Evolutionary conservation across 2,329 filamentous ascomycete genomes (phyloP).

Genomic region (Diaporthe humulicola): DNA sequence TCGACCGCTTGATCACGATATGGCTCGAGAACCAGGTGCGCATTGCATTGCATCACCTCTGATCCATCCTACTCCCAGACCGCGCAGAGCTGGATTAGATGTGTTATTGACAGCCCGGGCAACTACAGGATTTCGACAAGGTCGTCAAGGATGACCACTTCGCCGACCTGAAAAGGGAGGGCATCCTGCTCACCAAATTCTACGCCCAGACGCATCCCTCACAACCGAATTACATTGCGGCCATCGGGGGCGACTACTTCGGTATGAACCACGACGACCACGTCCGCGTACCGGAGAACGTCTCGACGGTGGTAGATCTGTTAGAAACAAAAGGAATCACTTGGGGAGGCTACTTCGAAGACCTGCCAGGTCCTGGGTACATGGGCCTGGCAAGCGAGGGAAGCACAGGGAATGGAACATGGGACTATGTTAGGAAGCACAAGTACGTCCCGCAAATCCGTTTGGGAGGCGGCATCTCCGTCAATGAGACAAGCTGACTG

Average conservation of each 20-base stretch:
- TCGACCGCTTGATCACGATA: constrained; percentile 59
- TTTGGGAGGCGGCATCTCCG: not conserved
- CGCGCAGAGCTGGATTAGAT: not conserved
- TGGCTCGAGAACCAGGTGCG: constrained; percentile 60
- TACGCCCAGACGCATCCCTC: constrained; percentile 78
- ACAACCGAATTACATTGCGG: constrained; percentile 81
- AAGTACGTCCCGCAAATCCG: constrained; percentile 46
- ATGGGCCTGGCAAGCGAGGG: constrained; percentile 58
- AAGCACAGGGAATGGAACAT: constrained; percentile 46
- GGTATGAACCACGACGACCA: constrained; percentile 61
- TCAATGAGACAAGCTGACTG: not conserved
- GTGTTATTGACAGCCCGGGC: not conserved
- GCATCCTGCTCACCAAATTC: constrained; percentile 63
- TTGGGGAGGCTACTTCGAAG: constrained; percentile 63
- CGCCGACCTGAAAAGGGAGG: constrained; percentile 55
- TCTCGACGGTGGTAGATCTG: constrained; percentile 61
- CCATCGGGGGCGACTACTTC: constrained; percentile 76
- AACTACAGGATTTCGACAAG: constrained; percentile 56
- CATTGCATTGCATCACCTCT: not conserved
- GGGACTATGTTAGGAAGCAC: constrained; percentile 59
- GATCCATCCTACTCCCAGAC: not conserved
- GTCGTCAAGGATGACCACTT: constrained; percentile 56
- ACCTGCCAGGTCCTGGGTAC: constrained; percentile 59
- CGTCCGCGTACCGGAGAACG: constrained; percentile 58
- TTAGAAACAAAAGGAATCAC: constrained; percentile 55